Base-by-base conservation (phyloP, 2,329 filamentous ascomycete genomes). In the Botrytis galanthina region DNA sequence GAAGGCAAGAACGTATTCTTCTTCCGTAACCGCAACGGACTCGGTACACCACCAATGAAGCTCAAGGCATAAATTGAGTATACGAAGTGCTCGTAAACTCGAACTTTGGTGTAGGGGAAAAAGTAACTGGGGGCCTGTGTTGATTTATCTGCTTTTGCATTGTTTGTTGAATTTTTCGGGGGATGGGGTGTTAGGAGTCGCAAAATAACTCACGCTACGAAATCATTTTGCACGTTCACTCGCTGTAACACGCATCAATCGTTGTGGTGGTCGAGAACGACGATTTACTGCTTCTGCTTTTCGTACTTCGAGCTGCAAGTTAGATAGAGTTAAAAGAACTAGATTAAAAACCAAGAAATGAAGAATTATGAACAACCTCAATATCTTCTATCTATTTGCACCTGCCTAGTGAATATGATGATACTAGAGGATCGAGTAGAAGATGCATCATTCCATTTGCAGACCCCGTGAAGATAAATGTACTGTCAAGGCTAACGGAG, bases 21-120 rank as follows among this genome's bases (percentile, higher is more conserved):
- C 89, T 99, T 93, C 92, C 91, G 95, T 81, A 99, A 99, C 88
- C 88, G 88, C 79, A 99, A 98, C 84, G 93, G 93, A 32, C 85
- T 97, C 37, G 96, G 96, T 77, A 74, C 74, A 35, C 71, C 77
- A 64, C 80, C 80, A 63, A 59, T 78, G 73, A 77, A 78, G 62
- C 16, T 79, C 42, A 75, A 77, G 71, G 76, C 74, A 44, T 70
- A 67, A 18, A 77, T 75, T 59, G 63, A 76, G 29, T 54, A 57
- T 60, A 57, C 61, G 70, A 51, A 68, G 48, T 57, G 48, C 35
- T 54, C 64, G 48, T 54, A 42, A 68, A 22, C 48, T 57, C 18
- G 42, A 9, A 42, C 20, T 9, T 39, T 54, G 35, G 35, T 64
- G n/a, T 18, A 57, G 20, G 42, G 39, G 12, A 57, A 62, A 62